phyloP scores from a whole-genome alignment of 1,139 yeast genomes.

The Yamadazyma trypodendri region DNA sequence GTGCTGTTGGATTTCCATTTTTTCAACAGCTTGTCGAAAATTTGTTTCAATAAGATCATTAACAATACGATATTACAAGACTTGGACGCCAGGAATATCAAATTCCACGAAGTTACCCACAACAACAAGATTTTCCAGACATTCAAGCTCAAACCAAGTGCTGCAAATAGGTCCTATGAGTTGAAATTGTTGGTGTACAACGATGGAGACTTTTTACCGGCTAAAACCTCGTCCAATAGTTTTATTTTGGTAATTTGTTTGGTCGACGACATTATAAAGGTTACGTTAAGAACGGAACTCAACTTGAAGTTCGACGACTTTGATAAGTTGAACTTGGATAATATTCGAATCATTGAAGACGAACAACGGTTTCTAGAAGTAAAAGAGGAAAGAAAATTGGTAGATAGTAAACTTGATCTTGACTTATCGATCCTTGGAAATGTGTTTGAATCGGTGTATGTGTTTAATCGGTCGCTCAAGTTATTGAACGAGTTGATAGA shows the following conservation, averaged over 20 bases:
- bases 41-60: slow-evolving; percentile 59
- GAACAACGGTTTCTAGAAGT: slow-evolving; percentile 7
- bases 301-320: slow-evolving; percentile 30
- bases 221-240: slow-evolving; percentile 34
- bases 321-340: slow-evolving; percentile 21
- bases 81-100: slow-evolving; percentile 41
- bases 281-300: slow-evolving; percentile 10
- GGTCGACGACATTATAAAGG: slow-evolving; percentile 16
- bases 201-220: slow-evolving; percentile 33
- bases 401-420: slow-evolving; percentile 14
- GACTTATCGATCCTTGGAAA: slow-evolving; percentile 24
- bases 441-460: slow-evolving; percentile 30
- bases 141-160: not conserved
- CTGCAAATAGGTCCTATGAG: slow-evolving; percentile 14
- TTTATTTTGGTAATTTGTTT: slow-evolving; percentile 35
- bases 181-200: slow-evolving; percentile 35
- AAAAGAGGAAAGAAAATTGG: slow-evolving; percentile 15
- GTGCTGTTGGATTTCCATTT: slow-evolving; percentile 26
- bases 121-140: slow-evolving; percentile 3
- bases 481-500: slow-evolving; percentile 34
- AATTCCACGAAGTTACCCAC: slow-evolving; percentile 26
- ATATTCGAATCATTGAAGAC: slow-evolving; percentile 5
- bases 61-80: slow-evolving; percentile 67
- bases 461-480: slow-evolving; percentile 32
- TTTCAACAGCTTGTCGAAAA: slow-evolving; percentile 47